A percentile compares a stretch with the other conserved stretches of the same genome.
Evolutionary conservation across 2,329 filamentous ascomycete genomes (phyloP).

Genomic region (Colletotrichum incanum): DNA sequence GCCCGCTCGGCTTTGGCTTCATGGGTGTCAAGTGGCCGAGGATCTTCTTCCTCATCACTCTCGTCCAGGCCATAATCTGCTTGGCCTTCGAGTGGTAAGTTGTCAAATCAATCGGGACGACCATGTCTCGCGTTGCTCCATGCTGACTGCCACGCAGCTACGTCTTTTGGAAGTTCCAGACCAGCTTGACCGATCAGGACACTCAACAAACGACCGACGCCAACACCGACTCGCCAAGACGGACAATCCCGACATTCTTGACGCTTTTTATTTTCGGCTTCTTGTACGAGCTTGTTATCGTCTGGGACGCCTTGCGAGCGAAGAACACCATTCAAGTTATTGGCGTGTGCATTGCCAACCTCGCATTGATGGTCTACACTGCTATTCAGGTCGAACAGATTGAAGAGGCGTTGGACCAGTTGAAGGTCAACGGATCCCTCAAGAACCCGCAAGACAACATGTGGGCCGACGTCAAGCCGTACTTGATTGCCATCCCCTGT

Average conservation of each 20-base stretch:
- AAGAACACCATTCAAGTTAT: slow-evolving; percentile 99
- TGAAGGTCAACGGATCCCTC: slow-evolving; percentile 61
- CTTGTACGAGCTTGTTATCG: slow-evolving; percentile 89
- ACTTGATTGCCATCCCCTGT: slow-evolving; percentile 87
- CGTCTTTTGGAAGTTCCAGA: slow-evolving; percentile 90
- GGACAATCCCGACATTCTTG: slow-evolving; percentile 93
- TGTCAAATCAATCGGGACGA: background rate
- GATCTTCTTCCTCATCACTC: slow-evolving; percentile 82
- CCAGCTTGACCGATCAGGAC: slow-evolving; percentile 60
- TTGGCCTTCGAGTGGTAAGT: slow-evolving; percentile 90
- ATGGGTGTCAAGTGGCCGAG: slow-evolving; percentile 92
- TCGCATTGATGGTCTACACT: slow-evolving; percentile 92
- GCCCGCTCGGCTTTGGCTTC: slow-evolving; percentile 71
- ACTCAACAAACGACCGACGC: slow-evolving; percentile 51
- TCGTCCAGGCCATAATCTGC: slow-evolving; percentile 84
- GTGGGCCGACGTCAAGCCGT: slow-evolving; percentile 80
- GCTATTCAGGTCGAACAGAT: slow-evolving; percentile 96
- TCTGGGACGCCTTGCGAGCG: slow-evolving; percentile 92
- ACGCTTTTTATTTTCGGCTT: slow-evolving; percentile 98
- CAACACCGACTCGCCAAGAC: slow-evolving; percentile 68
- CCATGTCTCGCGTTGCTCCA: background rate
- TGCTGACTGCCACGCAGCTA: slow-evolving; percentile 71
- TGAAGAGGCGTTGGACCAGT: slow-evolving; percentile 74
- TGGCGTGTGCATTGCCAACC: slow-evolving; percentile 92
- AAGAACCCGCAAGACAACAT: slow-evolving; percentile 60